These are phyloP conservation scores for Thelonectria rubi DNA, from an alignment of 2,329 filamentous ascomycete genomes.

Conservation along the genomic window DNA sequence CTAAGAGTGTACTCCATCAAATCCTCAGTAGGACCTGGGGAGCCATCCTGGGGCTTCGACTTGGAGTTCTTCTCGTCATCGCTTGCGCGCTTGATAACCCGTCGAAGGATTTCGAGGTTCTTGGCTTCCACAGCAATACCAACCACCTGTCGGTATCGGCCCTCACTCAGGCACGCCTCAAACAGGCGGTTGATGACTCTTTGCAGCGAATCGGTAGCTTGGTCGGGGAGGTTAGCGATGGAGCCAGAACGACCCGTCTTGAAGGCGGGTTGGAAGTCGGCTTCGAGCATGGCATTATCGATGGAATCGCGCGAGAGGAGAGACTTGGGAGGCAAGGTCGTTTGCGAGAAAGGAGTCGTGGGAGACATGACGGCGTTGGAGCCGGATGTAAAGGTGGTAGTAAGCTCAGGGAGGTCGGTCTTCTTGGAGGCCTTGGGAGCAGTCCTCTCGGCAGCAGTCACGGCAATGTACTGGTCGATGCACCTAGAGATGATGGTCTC, in stretches of 20 bases:
- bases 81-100: conserved; percentile 88
- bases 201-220: conserved; percentile 82
- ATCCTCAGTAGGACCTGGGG: conserved; percentile 78
- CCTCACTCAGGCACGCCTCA: conserved; percentile 85
- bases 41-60: conserved; percentile 59
- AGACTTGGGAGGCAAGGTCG: conserved; percentile 90
- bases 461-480: conserved; percentile 94
- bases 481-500: conserved; percentile 99
- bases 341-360: conserved; percentile 95
- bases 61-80: conserved; percentile 81
- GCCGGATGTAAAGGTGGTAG: conserved; percentile 78
- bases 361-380: conserved; percentile 83
- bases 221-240: conserved; percentile 72
- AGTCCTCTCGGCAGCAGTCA: conserved; percentile 64
- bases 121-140: conserved; percentile 96
- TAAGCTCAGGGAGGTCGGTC: conserved; percentile 71
- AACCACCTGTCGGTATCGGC: conserved; percentile 93
- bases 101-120: conserved; percentile 85
- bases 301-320: conserved; percentile 84
- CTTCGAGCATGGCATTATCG: conserved; percentile 70
- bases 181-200: conserved; percentile 89
- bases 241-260: conserved; percentile 65
- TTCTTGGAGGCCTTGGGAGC: conserved; percentile 55
- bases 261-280: conserved; percentile 61
- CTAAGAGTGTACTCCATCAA: conserved; percentile 95